Evolutionary conservation across 116 monocot genomes (phyloP).

Genomic region (Zostera marina): DNA sequence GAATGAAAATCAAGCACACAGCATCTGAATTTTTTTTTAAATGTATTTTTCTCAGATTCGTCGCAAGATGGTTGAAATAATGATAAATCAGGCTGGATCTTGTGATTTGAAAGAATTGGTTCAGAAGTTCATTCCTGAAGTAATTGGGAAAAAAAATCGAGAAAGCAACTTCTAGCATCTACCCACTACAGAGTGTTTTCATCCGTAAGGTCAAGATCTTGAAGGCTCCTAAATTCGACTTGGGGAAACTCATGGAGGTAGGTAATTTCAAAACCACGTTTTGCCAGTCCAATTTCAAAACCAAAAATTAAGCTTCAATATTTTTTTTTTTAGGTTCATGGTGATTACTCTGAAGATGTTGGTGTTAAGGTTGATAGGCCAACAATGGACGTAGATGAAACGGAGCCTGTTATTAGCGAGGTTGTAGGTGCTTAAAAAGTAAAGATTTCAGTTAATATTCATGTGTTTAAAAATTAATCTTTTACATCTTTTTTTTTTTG

Average conservation of each 20-base stretch:
- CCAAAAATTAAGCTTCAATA: too few relatives aligned
- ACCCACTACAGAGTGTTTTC: too few relatives aligned
- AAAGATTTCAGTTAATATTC: not conserved
- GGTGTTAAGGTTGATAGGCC: constrained; percentile 49
- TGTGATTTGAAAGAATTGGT: constrained; percentile 73
- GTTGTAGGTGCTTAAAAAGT: constrained; percentile 32
- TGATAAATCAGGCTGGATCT: constrained; percentile 53
- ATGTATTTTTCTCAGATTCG: constrained; percentile 18
- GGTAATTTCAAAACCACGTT: not conserved
- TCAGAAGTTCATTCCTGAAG: constrained; percentile 32
- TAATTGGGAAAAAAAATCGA: constrained; percentile 59
- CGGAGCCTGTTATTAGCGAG: constrained; percentile 24
- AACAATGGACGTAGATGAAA: constrained; percentile 24
- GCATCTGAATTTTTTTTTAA: too few relatives aligned
- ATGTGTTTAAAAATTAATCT: too few relatives aligned
- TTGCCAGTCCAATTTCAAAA: too few relatives aligned
- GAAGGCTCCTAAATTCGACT: constrained; percentile 73
- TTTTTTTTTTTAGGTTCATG: constrained; percentile 50
- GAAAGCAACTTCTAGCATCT: too few relatives aligned
- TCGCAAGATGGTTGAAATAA: constrained; percentile 65
- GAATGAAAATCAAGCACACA: too few relatives aligned
- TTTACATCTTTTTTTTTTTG: too few relatives aligned
- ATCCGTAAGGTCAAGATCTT: constrained; percentile 75
- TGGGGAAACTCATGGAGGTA: constrained; percentile 87
- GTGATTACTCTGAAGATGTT: constrained; percentile 51